These are phyloP conservation scores for Mucor velutinosus DNA, from an alignment of 371 early-diverging fungal genomes.

Conservation along the genomic window DNA sequence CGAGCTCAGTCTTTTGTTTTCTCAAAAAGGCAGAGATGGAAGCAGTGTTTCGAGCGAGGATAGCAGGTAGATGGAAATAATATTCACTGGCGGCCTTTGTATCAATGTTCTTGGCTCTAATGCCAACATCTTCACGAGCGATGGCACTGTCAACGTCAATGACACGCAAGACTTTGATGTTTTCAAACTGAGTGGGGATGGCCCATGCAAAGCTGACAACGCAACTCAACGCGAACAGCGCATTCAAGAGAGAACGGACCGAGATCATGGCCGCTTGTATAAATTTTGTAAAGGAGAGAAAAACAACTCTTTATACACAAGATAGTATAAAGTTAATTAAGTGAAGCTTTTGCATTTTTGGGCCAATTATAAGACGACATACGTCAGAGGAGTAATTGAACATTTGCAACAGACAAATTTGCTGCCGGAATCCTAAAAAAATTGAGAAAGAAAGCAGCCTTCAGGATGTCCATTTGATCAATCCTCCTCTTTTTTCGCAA, in stretches of 20 bases:
- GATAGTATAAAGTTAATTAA: background rate
- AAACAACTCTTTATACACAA: background rate
- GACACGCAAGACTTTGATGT: slow-evolving; percentile 64
- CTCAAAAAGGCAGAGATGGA: slow-evolving; percentile 52
- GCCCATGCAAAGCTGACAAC: slow-evolving; percentile 14
- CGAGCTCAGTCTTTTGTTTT: slow-evolving; percentile 52
- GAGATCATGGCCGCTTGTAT: slow-evolving; percentile 15
- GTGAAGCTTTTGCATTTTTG: background rate
- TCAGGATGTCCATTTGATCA: slow-evolving; percentile 2
- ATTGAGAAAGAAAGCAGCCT: slow-evolving; percentile 1
- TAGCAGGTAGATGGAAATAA: slow-evolving; percentile 54
- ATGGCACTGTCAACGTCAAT: slow-evolving; percentile 66
- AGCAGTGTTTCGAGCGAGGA: slow-evolving; percentile 39
- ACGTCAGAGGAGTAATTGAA: background rate
- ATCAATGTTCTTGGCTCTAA: slow-evolving; percentile 58
- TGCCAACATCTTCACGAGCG: slow-evolving; percentile 63
- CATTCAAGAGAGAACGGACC: slow-evolving; percentile 17
- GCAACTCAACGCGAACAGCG: slow-evolving; percentile 16
- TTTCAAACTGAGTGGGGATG: slow-evolving; percentile 50
- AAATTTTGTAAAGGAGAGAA: slow-evolving; percentile 1
- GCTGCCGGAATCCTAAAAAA: slow-evolving; percentile 2
- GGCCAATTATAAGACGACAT: slow-evolving; percentile 14
- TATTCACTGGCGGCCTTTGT: slow-evolving; percentile 49
- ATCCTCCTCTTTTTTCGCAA: slow-evolving; percentile 28
- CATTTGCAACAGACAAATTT: background rate